phyloP scores from a whole-genome alignment of 1,284 basidiomycete species.

The Boletus subluridellus region DNA sequence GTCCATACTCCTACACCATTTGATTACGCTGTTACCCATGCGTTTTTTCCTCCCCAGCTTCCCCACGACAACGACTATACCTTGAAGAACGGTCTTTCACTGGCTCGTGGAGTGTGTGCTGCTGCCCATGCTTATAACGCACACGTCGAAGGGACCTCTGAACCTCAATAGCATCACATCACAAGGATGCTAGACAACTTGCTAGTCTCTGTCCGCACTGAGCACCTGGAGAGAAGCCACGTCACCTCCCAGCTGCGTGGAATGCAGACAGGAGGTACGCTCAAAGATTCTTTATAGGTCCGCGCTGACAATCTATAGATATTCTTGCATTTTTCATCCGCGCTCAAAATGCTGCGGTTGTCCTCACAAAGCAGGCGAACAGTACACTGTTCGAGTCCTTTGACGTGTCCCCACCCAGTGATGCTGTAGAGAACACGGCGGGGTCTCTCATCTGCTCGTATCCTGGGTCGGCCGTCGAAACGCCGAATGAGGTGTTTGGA shows the following conservation, averaged over 20 bases:
- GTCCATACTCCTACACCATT: background rate
- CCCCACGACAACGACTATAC: slow-evolving; percentile 17
- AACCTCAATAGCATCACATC: slow-evolving; percentile 16
- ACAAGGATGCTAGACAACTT: slow-evolving; percentile 13
- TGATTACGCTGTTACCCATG: background rate
- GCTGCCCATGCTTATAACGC: slow-evolving; percentile 1
- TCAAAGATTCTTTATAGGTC: no score
- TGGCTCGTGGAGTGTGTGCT: background rate
- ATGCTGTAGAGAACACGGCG: no score
- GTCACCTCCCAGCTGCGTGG: no score
- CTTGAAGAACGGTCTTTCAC: slow-evolving; percentile 6
- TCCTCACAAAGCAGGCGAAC: slow-evolving; percentile 25
- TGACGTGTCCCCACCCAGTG: no score
- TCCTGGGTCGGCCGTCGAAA: slow-evolving; percentile 26
- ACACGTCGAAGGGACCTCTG: background rate
- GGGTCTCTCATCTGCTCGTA: no score
- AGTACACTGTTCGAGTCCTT: no score
- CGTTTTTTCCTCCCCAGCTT: slow-evolving; percentile 19
- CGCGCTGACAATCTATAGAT: no score
- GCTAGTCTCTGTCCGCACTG: no score
- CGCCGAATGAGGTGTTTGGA: slow-evolving; percentile 17
- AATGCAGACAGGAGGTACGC: no score
- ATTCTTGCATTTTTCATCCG: no score
- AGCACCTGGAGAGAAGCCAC: no score
- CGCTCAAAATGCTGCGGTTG: slow-evolving; percentile 37